Conservation (phyloP, 805 yeast genomes). For the Lachancea fermentati region DNA sequence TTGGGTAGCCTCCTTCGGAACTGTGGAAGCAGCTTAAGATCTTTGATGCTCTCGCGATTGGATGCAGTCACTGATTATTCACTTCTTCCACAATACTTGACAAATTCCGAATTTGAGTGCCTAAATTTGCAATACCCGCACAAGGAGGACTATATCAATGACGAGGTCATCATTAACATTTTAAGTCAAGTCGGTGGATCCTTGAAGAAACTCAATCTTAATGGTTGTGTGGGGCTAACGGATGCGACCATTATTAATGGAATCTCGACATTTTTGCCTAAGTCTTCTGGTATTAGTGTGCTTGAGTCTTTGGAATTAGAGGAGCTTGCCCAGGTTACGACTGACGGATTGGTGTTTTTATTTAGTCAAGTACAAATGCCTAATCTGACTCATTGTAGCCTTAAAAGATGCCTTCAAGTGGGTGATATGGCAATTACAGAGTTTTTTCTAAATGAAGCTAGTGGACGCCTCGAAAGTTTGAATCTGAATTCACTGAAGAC, state of each 20-base stretch:
- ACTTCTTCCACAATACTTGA: slow-evolving; percentile 58
- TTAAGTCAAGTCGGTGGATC: slow-evolving; percentile 58
- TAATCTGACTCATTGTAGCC: slow-evolving; percentile 54
- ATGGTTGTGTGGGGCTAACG: slow-evolving; percentile 70
- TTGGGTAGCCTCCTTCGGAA: slow-evolving; percentile 55
- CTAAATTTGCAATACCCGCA: slow-evolving; percentile 67
- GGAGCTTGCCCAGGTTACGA: slow-evolving; percentile 58
- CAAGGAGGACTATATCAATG: slow-evolving; percentile 58
- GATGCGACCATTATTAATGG: slow-evolving; percentile 59
- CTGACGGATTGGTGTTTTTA: slow-evolving; percentile 55
- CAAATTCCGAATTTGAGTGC: slow-evolving; percentile 38
- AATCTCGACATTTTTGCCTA: slow-evolving; percentile 49
- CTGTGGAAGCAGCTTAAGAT: slow-evolving; percentile 51
- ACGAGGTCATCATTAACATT: slow-evolving; percentile 58
- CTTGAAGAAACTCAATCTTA: slow-evolving; percentile 52
- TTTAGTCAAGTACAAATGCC: slow-evolving; percentile 44
- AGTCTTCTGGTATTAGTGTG: slow-evolving; percentile 11
- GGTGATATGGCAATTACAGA: slow-evolving; percentile 59
- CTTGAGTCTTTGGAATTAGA: slow-evolving; percentile 56
- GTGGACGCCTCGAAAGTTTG: slow-evolving; percentile 57
- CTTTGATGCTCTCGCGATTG: slow-evolving; percentile 57
- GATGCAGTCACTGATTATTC: slow-evolving; percentile 68
- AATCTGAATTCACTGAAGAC: slow-evolving; percentile 67
- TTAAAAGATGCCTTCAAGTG: slow-evolving; percentile 61
- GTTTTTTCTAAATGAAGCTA: slow-evolving; percentile 54